phyloP scores from a whole-genome alignment of 1,284 basidiomycete species.

The Rhodotorula mucilaginosa region DNA sequence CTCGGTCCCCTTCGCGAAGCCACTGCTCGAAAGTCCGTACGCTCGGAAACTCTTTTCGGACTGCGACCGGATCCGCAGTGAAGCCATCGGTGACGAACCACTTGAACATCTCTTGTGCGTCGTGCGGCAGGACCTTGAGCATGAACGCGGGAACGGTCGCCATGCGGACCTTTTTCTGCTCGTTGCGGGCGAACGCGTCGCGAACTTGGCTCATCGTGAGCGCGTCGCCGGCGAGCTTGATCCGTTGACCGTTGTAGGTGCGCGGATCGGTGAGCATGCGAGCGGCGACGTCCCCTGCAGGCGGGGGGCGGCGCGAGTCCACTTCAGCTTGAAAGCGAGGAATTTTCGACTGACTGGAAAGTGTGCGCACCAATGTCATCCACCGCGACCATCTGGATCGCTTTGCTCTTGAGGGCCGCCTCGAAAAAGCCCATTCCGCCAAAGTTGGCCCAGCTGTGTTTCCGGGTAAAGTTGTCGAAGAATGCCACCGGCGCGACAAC shows the following conservation, averaged over 20 bases:
- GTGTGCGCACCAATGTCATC: slow-evolving; percentile 15
- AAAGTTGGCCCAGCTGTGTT: background rate
- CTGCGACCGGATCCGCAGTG: background rate
- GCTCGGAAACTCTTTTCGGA: slow-evolving; percentile 13
- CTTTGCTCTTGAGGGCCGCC: slow-evolving; percentile 8
- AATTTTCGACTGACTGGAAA: too few relatives aligned
- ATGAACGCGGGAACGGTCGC: slow-evolving; percentile 1
- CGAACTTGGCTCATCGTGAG: slow-evolving; percentile 18
- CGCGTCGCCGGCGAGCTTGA: slow-evolving; percentile 20
- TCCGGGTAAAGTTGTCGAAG: slow-evolving; percentile 16
- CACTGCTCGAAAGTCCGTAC: slow-evolving; percentile 16
- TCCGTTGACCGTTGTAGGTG: slow-evolving; percentile 1
- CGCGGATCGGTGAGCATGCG: slow-evolving; percentile 7
- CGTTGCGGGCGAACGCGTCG: background rate
- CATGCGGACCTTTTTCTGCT: slow-evolving; percentile 4
- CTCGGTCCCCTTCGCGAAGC: slow-evolving; percentile 2
- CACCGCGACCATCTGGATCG: slow-evolving; percentile 11
- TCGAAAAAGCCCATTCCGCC: slow-evolving; percentile 17
- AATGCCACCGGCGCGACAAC: slow-evolving; percentile 18
- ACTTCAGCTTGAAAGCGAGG: background rate
- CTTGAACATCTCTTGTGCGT: slow-evolving; percentile 17
- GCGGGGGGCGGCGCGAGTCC: too few relatives aligned
- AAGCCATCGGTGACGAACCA: slow-evolving; percentile 13
- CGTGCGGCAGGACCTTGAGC: slow-evolving; percentile 9
- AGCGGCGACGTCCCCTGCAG: slow-evolving; percentile 15